phyloP scores from a whole-genome alignment of 2,329 filamentous ascomycete genomes.

The Lachnellula occidentalis region DNA sequence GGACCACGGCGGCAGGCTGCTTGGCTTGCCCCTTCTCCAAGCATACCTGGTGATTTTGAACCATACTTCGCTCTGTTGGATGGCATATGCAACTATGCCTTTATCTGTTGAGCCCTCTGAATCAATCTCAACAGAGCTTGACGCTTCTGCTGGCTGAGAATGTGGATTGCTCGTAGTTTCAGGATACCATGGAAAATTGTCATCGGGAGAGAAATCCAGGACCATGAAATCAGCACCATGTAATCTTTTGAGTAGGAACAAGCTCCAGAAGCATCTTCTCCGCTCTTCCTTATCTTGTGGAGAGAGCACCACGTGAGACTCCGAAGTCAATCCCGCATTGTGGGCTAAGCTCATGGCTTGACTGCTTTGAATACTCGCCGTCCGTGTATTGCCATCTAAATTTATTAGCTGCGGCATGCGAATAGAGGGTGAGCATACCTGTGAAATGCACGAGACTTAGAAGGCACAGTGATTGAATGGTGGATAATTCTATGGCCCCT shows the following conservation, averaged over 20 bases:
- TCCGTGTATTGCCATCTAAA: slow-evolving; percentile 40
- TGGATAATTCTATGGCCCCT: slow-evolving; percentile 35
- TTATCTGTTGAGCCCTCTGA: slow-evolving; percentile 24
- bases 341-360: slow-evolving; percentile 41
- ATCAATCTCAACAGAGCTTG: slow-evolving; percentile 11
- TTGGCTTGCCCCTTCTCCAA: slow-evolving; percentile 38
- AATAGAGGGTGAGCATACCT: slow-evolving; percentile 21
- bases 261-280: slow-evolving; percentile 31
- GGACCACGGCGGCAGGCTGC: slow-evolving; percentile 42
- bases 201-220: slow-evolving; percentile 33
- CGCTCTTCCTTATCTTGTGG: slow-evolving; percentile 26
- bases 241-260: slow-evolving; percentile 30
- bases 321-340: slow-evolving; percentile 39
- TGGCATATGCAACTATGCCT: slow-evolving; percentile 42
- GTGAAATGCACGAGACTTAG: slow-evolving; percentile 35
- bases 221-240: slow-evolving; percentile 35
- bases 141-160: neutral
- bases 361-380: slow-evolving; percentile 39
- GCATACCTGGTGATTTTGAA: slow-evolving; percentile 43
- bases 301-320: slow-evolving; percentile 21
- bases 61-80: slow-evolving; percentile 43
- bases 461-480: slow-evolving; percentile 35
- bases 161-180: slow-evolving; percentile 30
- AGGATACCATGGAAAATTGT: slow-evolving; percentile 35
- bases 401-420: neutral